Percentiles rank a stretch among this genome's conserved stretches.
phyloP scores from a whole-genome alignment of 805 yeast species.

The Starmerella scarabaei region DNA sequence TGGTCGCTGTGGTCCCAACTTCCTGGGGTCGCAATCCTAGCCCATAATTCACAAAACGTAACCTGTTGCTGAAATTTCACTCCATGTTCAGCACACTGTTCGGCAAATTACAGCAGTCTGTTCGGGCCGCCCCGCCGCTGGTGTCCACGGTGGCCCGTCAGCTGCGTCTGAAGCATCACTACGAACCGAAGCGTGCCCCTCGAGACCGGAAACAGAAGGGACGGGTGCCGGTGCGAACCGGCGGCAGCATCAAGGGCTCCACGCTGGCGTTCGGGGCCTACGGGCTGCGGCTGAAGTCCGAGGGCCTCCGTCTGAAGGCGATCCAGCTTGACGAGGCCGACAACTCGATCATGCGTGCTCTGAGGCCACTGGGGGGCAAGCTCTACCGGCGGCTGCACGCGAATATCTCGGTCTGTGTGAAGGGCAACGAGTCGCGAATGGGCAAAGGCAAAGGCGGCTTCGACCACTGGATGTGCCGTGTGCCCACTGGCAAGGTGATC shows the following conservation, averaged over 20 bases:
- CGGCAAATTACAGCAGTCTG: constrained; percentile 4
- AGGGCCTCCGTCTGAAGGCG: constrained; percentile 75
- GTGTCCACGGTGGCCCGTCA: constrained; percentile 6
- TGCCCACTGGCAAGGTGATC: constrained; percentile 86
- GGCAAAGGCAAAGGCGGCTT: constrained; percentile 98
- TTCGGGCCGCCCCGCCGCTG: not conserved
- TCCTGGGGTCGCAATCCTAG: no score
- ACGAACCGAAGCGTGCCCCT: constrained; percentile 50
- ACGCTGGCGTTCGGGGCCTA: constrained; percentile 66
- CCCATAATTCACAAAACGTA: no score
- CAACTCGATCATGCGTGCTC: constrained; percentile 65
- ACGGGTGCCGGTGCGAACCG: constrained; percentile 83
- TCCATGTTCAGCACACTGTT: constrained; percentile 7
- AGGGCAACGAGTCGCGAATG: constrained; percentile 99
- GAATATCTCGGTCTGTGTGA: constrained; percentile 80
- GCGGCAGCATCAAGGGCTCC: constrained; percentile 86
- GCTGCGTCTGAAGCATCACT: constrained; percentile 22
- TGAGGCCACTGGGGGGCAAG: constrained; percentile 60
- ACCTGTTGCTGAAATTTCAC: no score
- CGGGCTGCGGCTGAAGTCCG: constrained; percentile 79
- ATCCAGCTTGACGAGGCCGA: constrained; percentile 86
- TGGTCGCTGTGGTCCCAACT: no score
- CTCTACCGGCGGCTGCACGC: constrained; percentile 72
- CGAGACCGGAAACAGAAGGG: constrained; percentile 81
- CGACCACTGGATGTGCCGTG: constrained; percentile 93